phyloP scores from a whole-genome alignment of 345 rosid genomes.

The Syzygium oleosum region DNA sequence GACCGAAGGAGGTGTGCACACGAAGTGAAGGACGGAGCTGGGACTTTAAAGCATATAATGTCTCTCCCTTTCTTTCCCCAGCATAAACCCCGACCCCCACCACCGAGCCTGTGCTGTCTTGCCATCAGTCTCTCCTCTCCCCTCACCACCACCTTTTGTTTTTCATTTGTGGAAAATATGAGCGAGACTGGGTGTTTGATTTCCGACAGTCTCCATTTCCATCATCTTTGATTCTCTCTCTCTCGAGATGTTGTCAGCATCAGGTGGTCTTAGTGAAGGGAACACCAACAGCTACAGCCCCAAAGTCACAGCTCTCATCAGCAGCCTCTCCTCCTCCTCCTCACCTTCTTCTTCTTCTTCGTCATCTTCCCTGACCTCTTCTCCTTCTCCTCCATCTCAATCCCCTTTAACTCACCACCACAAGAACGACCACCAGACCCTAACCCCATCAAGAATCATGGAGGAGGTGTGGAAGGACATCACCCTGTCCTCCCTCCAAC shows the following conservation, averaged over 20 bases:
- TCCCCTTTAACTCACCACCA: not conserved
- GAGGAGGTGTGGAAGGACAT: slow-evolving; percentile 87
- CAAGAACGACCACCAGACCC: not conserved
- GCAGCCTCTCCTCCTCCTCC: not conserved
- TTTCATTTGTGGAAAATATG: not conserved
- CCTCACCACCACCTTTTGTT: not conserved
- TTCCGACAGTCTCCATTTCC: not conserved
- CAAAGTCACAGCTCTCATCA: not conserved
- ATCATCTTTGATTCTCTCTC: not conserved
- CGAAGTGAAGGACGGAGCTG: not conserved
- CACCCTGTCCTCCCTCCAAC: slow-evolving; percentile 38
- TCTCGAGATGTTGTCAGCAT: not conserved
- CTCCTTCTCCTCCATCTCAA: not conserved
- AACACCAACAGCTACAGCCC: not conserved
- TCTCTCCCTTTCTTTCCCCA: too few species aligned
- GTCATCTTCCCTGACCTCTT: not conserved
- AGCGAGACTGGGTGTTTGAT: not conserved
- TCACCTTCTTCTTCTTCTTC: not conserved
- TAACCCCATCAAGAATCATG: slow-evolving; percentile 22
- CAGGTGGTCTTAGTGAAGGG: not conserved
- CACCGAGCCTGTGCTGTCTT: not conserved
- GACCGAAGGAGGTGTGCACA: not conserved
- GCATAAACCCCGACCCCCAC: not conserved
- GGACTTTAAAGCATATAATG: not conserved
- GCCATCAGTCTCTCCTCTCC: not conserved